These are phyloP conservation scores for Lithocarpus polystachyus DNA, from an alignment of 306 rosid genomes.

Conservation along the genomic window DNA sequence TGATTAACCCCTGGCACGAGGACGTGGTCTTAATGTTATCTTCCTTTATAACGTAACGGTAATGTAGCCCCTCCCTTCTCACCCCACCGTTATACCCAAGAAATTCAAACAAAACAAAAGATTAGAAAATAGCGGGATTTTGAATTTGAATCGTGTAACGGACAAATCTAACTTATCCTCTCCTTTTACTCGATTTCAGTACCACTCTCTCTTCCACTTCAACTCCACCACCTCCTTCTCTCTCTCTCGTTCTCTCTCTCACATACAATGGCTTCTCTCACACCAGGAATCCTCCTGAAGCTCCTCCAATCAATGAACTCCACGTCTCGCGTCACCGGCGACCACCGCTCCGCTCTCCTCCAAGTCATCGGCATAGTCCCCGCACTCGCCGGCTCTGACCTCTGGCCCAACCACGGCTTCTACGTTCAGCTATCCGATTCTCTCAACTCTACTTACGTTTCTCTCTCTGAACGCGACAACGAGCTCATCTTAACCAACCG, in stretches of 20 bases:
- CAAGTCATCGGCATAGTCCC: slow-evolving; percentile 94
- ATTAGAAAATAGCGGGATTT: slow-evolving; percentile 15
- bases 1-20: not conserved
- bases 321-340: slow-evolving; percentile 83
- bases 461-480: slow-evolving; percentile 66
- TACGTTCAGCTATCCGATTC: slow-evolving; percentile 93
- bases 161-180: slow-evolving; percentile 10
- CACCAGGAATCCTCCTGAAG: slow-evolving; percentile 77
- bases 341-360: slow-evolving; percentile 94
- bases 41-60: slow-evolving; percentile 11
- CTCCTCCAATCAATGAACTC: slow-evolving; percentile 85
- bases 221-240: not conserved
- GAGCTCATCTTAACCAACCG: slow-evolving; percentile 91
- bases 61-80: not conserved
- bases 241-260: not conserved
- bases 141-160: slow-evolving; percentile 42
- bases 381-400: slow-evolving; percentile 77
- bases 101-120: slow-evolving; percentile 7
- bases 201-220: not conserved
- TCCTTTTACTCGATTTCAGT: not conserved
- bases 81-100: not conserved
- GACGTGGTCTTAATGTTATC: not conserved
- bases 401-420: slow-evolving; percentile 88
- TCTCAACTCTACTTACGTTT: slow-evolving; percentile 86
- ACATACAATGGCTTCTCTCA: slow-evolving; percentile 73